phyloP scores from a whole-genome alignment of 2,329 filamentous ascomycete genomes.

The Rhinocladiella similis region DNA sequence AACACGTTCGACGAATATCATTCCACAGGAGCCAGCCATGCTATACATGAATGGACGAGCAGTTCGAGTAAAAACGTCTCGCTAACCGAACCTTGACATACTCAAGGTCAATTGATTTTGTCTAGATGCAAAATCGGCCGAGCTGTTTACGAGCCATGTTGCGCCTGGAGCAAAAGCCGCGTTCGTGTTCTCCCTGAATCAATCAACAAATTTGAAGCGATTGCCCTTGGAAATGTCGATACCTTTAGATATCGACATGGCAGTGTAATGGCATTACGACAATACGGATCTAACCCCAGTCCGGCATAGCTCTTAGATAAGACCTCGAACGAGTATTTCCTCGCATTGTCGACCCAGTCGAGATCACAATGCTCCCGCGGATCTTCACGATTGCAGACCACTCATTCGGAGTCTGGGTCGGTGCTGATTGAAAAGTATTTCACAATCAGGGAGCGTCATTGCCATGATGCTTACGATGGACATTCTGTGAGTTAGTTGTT shows the following conservation, averaged over 20 bases:
- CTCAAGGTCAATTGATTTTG: no score
- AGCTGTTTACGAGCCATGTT: no score
- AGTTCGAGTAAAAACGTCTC: no score
- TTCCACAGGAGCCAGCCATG: no score
- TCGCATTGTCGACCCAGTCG: not conserved
- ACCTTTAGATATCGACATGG: not conserved
- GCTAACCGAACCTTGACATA: no score
- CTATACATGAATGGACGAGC: no score
- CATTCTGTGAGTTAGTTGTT: not conserved
- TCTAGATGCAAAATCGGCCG: no score
- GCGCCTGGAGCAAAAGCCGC: no score
- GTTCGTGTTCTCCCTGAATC: no score
- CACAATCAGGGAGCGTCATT: slow-evolving; percentile 9
- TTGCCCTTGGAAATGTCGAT: no score
- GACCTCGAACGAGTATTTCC: slow-evolving; percentile 1
- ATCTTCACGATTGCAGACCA: not conserved
- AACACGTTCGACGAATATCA: no score
- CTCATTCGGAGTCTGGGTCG: not conserved
- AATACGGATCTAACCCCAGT: not conserved
- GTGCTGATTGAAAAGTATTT: not conserved
- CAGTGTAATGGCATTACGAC: not conserved
- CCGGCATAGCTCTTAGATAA: not conserved
- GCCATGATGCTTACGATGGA: not conserved
- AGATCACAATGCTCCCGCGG: slow-evolving; percentile 1
- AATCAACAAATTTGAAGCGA: no score